Conservation (phyloP, 305 asterid species). For the Striga hermonthica region DNA sequence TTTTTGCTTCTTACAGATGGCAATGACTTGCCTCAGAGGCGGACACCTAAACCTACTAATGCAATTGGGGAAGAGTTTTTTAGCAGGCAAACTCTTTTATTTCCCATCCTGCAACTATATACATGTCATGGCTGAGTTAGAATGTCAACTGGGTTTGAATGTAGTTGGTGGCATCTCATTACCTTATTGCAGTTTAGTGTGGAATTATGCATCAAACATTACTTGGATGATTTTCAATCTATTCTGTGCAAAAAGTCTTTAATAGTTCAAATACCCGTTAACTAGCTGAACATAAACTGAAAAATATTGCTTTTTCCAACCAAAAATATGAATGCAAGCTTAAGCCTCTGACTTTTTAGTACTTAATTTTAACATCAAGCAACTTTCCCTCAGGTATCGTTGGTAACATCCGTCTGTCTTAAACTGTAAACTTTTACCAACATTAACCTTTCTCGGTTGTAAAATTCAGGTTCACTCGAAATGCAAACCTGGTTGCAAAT, state of each 20-base stretch:
- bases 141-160: slow-evolving; percentile 6
- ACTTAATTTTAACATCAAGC: not conserved
- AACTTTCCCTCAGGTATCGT: not conserved
- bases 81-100: slow-evolving; percentile 56
- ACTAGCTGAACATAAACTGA: too few relatives aligned
- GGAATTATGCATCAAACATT: not conserved
- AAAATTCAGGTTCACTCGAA: slow-evolving; percentile 62
- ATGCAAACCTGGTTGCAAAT: slow-evolving; percentile 76
- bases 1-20: slow-evolving; percentile 49
- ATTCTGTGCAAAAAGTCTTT: too few relatives aligned
- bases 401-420: not conserved
- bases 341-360: not conserved
- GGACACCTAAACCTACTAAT: slow-evolving; percentile 55
- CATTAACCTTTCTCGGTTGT: not conserved
- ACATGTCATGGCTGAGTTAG: slow-evolving; percentile 5
- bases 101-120: slow-evolving; percentile 3
- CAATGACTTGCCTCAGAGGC: slow-evolving; percentile 53
- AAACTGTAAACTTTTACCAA: not conserved
- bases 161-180: not conserved
- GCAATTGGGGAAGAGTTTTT: slow-evolving; percentile 60
- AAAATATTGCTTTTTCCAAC: too few relatives aligned
- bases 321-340: too few relatives aligned
- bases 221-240: not conserved
- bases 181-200: not conserved
- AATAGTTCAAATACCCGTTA: too few relatives aligned